phyloP scores from a whole-genome alignment of 2,329 filamentous ascomycete species.

The Colletotrichum somersetense region DNA sequence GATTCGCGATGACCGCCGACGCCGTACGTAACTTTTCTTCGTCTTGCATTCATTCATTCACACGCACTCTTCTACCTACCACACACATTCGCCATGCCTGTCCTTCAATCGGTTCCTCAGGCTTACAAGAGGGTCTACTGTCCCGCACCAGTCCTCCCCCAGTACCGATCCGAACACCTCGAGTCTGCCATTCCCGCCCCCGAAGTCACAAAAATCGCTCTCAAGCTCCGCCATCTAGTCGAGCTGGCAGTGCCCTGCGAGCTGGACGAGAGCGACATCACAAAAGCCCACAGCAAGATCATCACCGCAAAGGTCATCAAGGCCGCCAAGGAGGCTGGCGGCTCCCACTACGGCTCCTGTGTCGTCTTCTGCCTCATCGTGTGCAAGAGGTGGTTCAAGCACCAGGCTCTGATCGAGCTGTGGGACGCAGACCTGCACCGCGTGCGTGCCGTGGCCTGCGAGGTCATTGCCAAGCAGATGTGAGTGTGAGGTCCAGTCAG shows the following conservation, averaged over 20 bases:
- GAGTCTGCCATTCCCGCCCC: slow-evolving; percentile 78
- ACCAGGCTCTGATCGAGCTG: slow-evolving; percentile 82
- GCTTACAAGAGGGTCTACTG: slow-evolving; percentile 32
- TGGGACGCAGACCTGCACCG: slow-evolving; percentile 92
- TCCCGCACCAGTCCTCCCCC: slow-evolving; percentile 70
- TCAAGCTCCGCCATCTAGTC: slow-evolving; percentile 91
- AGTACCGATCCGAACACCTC: slow-evolving; percentile 68
- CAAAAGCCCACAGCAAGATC: slow-evolving; percentile 83
- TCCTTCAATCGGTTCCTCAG: background rate
- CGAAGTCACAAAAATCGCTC: slow-evolving; percentile 89
- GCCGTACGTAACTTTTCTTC: slow-evolving; percentile 51
- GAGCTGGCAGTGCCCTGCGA: slow-evolving; percentile 93
- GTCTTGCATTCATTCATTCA: background rate
- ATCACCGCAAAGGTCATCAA: slow-evolving; percentile 84
- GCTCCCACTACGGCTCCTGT: slow-evolving; percentile 78
- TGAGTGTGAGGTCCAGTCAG: background rate
- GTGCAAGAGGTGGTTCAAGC: slow-evolving; percentile 78
- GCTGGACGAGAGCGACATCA: slow-evolving; percentile 81
- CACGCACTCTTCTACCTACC: no score
- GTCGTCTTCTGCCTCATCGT: slow-evolving; percentile 88
- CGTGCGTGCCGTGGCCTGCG: slow-evolving; percentile 84
- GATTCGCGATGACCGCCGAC: slow-evolving; percentile 59
- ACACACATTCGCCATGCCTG: background rate
- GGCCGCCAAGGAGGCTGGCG: slow-evolving; percentile 86
- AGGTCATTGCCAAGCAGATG: slow-evolving; percentile 88